phyloP scores from a whole-genome alignment of 2,329 filamentous ascomycete genomes.

The Colletotrichum caudatum region DNA sequence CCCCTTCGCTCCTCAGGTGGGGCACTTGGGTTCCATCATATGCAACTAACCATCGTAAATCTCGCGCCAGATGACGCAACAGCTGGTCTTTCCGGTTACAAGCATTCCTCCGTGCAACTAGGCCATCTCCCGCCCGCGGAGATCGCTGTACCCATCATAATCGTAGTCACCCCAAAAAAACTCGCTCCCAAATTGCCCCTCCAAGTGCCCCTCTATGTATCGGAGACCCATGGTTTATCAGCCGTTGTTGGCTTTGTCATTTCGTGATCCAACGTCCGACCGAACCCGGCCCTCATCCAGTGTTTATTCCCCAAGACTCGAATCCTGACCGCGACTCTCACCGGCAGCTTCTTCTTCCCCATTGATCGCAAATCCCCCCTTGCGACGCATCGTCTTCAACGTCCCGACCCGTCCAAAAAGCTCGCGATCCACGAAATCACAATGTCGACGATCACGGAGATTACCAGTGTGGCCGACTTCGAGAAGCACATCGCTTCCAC shows the following conservation, averaged over 20 bases:
- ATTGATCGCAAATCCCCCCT: conserved; percentile 7
- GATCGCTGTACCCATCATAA: conserved; percentile 12
- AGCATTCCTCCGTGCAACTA: conserved; percentile 1
- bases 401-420: conserved; percentile 2
- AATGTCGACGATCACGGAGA: conserved; percentile 84
- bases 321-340: conserved; percentile 20
- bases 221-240: conserved; percentile 41
- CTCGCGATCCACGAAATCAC: conserved; percentile 43
- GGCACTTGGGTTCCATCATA: neutral
- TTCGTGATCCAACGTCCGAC: conserved; percentile 34
- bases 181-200: conserved; percentile 40
- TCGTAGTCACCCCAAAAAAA: conserved; percentile 26
- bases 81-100: neutral
- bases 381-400: neutral
- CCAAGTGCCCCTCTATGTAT: conserved; percentile 38
- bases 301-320: conserved; percentile 16
- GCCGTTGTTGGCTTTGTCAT: conserved; percentile 31
- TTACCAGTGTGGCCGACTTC: conserved; percentile 81
- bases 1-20: conserved; percentile 14
- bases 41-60: conserved; percentile 22
- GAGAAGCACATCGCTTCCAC: conserved; percentile 74
- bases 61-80: conserved; percentile 38
- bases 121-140: conserved; percentile 2
- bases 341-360: neutral
- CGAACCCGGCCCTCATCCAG: conserved; percentile 6